phyloP scores from a whole-genome alignment of 495 filamentous ascomycete species.

The Cudoniella acicularis region DNA sequence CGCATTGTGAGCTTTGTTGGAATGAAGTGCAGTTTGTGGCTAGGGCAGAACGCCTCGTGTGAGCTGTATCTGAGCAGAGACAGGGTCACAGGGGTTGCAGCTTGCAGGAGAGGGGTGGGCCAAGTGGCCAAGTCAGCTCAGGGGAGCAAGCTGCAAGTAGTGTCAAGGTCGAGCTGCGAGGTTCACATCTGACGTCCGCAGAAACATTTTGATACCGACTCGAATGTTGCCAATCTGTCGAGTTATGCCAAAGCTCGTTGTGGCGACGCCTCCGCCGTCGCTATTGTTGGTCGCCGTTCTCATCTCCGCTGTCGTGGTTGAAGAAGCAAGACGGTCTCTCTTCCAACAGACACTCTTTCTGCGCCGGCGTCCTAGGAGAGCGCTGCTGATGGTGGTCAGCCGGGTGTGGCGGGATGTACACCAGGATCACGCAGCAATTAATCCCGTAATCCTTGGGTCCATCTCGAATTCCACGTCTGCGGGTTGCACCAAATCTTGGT shows the following conservation, averaged over 20 bases:
- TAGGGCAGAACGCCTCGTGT: constrained; percentile 1
- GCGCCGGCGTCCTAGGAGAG: not conserved
- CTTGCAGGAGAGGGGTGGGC: not conserved
- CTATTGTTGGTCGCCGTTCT: not conserved
- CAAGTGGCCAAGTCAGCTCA: not conserved
- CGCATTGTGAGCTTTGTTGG: not conserved
- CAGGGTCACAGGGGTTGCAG: not conserved
- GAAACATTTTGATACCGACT: not conserved
- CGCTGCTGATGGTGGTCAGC: not conserved
- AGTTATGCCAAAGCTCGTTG: not conserved
- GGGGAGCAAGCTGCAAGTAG: too few species aligned
- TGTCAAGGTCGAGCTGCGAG: too few species aligned
- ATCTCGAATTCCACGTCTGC: not conserved
- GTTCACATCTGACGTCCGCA: not conserved
- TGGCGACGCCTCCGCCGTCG: too few species aligned
- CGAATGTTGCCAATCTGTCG: not conserved
- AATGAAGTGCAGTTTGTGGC: not conserved
- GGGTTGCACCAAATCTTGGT: not conserved
- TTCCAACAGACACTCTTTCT: too few species aligned
- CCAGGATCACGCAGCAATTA: too few species aligned
- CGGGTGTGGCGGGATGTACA: not conserved
- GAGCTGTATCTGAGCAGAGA: not conserved
- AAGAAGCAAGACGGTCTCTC: not conserved
- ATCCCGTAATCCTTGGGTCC: not conserved
- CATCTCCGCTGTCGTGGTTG: not conserved